These are phyloP conservation scores for Peziza echinospora DNA, from an alignment of 495 filamentous ascomycete species.

Conservation along the genomic window DNA sequence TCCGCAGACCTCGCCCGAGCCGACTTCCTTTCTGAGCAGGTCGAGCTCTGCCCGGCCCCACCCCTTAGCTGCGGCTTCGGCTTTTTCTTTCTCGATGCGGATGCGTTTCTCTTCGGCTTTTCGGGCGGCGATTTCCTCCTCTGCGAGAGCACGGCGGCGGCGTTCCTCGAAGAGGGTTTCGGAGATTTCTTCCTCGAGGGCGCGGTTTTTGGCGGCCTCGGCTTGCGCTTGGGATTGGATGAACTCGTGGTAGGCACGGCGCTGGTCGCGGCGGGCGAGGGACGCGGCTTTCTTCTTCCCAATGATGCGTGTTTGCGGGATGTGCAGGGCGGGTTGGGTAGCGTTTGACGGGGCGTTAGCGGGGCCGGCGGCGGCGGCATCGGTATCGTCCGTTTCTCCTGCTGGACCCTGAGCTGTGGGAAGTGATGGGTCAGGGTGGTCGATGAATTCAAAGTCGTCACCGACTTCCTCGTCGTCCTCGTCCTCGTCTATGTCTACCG, in stretches of 20 bases:
- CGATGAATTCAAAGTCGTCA: neutral
- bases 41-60: too few relatives aligned
- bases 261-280: conserved; percentile 26
- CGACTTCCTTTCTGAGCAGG: neutral
- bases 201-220: conserved; percentile 22
- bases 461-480: neutral
- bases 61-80: conserved; percentile 13
- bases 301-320: conserved; percentile 17
- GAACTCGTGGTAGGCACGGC: conserved; percentile 29
- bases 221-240: conserved; percentile 21
- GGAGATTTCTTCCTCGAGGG: neutral
- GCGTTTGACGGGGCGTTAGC: neutral
- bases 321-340: neutral
- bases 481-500: neutral
- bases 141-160: conserved; percentile 20
- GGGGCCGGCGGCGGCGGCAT: neutral
- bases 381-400: neutral
- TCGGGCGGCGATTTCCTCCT: conserved; percentile 22
- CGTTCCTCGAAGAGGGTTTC: conserved; percentile 19
- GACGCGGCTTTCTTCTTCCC: conserved; percentile 30
- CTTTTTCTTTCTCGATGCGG: conserved; percentile 8
- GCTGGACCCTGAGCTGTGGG: neutral
- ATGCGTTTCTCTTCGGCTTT: conserved; percentile 12
- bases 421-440: neutral
- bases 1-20: conserved; percentile 3